These are phyloP conservation scores for Cyanodermella asteris DNA, from an alignment of 2,329 filamentous ascomycete genomes.

Conservation along the genomic window DNA sequence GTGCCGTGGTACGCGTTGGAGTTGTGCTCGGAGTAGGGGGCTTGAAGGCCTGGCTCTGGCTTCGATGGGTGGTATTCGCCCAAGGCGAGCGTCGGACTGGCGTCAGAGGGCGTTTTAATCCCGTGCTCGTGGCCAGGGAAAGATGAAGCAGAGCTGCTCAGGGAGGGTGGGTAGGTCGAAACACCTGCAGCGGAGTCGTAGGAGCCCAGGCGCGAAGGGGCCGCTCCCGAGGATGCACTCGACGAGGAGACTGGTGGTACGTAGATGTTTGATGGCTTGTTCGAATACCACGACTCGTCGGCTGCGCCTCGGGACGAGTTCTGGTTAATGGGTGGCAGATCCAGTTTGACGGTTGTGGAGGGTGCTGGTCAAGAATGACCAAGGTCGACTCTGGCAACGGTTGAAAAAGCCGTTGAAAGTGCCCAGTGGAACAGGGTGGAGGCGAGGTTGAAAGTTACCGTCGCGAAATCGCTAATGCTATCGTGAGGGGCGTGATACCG, in stretches of 20 bases:
- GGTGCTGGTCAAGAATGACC: conserved; percentile 13
- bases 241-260: conserved; percentile 39
- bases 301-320: conserved; percentile 58
- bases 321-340: conserved; percentile 71
- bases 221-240: conserved; percentile 43
- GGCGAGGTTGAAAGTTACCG: too few species aligned
- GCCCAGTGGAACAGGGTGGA: too few species aligned
- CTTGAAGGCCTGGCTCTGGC: conserved; percentile 20
- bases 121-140: conserved; percentile 27
- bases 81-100: too few species aligned
- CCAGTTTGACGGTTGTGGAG: conserved; percentile 66
- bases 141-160: conserved; percentile 34
- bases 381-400: too few species aligned
- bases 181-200: conserved; percentile 36
- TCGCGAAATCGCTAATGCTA: too few species aligned
- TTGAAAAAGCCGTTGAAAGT: too few species aligned
- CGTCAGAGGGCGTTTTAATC: conserved; percentile 41
- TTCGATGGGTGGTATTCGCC: conserved; percentile 43
- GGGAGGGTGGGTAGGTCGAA: conserved; percentile 29
- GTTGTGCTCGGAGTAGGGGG: background rate
- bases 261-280: conserved; percentile 42
- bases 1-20: too few species aligned
- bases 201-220: conserved; percentile 56
- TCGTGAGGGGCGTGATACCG: too few species aligned
- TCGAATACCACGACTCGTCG: conserved; percentile 50